Base-by-base conservation (phyloP, 805 yeast species). In the Kazachstania taianensis region DNA sequence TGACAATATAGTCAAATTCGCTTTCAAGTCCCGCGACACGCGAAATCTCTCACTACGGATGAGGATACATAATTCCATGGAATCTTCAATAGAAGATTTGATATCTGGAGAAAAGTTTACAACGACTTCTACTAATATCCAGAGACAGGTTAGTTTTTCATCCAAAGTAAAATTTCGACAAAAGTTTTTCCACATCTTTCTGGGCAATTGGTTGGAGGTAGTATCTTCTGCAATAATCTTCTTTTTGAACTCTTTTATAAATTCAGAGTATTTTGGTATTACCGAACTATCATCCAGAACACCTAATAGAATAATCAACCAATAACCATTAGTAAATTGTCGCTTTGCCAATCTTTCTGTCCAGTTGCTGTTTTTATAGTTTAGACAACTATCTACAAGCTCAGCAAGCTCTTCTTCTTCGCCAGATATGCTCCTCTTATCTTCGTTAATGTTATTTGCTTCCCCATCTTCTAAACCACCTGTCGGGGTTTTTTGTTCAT, bases 251-350 rank as follows among this genome's bases (percentile, higher is more conserved):
- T 73, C 33, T 67, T 63, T 15, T 75, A 73, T 28, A 19, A 49
- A 44, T 2, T 40, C 33, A n/a, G 50, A 42, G 32, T 57, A 56
- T 28, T 46, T 44, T 4, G 56, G 53, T 7, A 59, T 36, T 28
- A 51, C 52, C 25, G 41, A 42, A 34, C 57, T 50, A 32, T 58
- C 62, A 33, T 57, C 55, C 5, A 87, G 65, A 2, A 86, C 65
- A 22, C 95, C 95, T 33, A 86, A 55, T 29, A 87, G 56, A 29
- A 81, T 71, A 28, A 80, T 68, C 47, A 84, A 79, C 96, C 96
- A 89, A 37, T 75, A 75, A 4, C 95, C 94, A 48, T 84, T 86
- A 47, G 70, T 75, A 55, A 82, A 92, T 43, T 72, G 72, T 37
- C 95, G 73, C 37, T 73, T 77, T 10, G 77, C 70, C 14, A 89